A percentile compares a stretch with the other conserved stretches of the same genome.
Conservation (phyloP, 2,329 filamentous ascomycete species). For the Scortechinia acanthostroma region DNA sequence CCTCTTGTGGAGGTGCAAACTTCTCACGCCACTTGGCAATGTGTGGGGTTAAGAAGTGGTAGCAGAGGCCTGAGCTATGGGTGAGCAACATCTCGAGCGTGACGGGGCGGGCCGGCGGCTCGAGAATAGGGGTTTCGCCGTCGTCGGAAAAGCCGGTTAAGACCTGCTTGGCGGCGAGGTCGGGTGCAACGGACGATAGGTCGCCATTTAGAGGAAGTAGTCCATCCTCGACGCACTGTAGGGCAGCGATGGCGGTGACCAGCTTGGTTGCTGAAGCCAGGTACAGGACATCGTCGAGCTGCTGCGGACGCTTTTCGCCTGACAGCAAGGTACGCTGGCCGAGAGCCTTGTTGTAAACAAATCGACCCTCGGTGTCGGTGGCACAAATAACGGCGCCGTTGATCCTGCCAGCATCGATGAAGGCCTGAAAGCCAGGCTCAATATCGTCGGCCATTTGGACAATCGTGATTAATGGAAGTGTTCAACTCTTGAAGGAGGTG, state of each 20-base stretch:
- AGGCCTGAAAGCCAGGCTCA: conserved; percentile 24
- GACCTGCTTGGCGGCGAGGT: conserved; percentile 35
- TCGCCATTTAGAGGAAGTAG: conserved; percentile 35
- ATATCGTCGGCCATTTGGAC: conserved; percentile 16
- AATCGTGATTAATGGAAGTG: too few species aligned
- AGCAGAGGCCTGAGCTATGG: conserved; percentile 38
- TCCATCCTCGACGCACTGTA: conserved; percentile 47
- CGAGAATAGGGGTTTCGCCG: conserved; percentile 24
- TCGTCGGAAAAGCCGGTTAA: conserved; percentile 34
- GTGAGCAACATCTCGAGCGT: conserved; percentile 41
- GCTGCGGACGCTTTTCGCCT: conserved; percentile 24
- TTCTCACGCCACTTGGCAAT: conserved; percentile 23
- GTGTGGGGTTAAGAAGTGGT: conserved; percentile 28
- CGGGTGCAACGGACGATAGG: conserved; percentile 32
- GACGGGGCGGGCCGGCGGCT: conserved; percentile 23
- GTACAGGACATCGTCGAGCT: conserved; percentile 23
- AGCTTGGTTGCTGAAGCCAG: conserved; percentile 32
- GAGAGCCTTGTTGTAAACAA: conserved; percentile 27
- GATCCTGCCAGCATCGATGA: conserved; percentile 32
- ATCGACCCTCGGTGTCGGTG: conserved; percentile 24
- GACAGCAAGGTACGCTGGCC: conserved; percentile 30
- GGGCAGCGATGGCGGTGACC: conserved; percentile 37
- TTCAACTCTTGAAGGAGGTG: too few species aligned
- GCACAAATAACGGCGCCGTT: conserved; percentile 32
- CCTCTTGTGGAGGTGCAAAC: conserved; percentile 11